Percentiles rank a stretch among this genome's conserved stretches.
These are phyloP conservation scores for Anthracocystis panici-leucophaei DNA, from an alignment of 1,284 basidiomycete species.

Conservation along the genomic window DNA sequence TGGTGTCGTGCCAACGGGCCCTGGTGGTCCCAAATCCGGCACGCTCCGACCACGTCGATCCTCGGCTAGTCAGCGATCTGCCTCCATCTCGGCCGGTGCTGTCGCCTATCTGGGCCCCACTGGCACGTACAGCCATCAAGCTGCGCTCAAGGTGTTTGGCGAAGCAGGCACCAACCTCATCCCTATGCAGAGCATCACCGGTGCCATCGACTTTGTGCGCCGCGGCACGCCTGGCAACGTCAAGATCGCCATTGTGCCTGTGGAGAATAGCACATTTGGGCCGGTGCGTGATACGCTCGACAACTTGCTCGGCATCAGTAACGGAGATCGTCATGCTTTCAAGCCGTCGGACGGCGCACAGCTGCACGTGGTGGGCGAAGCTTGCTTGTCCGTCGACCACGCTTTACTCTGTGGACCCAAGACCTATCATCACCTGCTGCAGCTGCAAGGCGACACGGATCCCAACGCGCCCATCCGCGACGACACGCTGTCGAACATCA, in stretches of 20 bases:
- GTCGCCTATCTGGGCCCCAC: slow-evolving; percentile 52
- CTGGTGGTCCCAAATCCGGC: slow-evolving; percentile 56
- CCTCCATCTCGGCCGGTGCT: slow-evolving; percentile 46
- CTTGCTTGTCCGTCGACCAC: slow-evolving; percentile 43
- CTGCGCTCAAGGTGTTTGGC: slow-evolving; percentile 49
- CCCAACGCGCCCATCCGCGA: slow-evolving; percentile 33
- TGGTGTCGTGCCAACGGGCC: slow-evolving; percentile 45
- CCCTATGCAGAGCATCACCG: slow-evolving; percentile 50
- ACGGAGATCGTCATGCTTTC: slow-evolving; percentile 42
- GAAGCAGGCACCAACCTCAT: slow-evolving; percentile 40
- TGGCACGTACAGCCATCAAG: slow-evolving; percentile 51
- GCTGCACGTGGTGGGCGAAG: slow-evolving; percentile 44
- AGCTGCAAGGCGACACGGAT: slow-evolving; percentile 41
- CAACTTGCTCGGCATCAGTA: slow-evolving; percentile 41
- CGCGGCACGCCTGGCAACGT: slow-evolving; percentile 47
- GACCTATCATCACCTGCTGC: slow-evolving; percentile 48
- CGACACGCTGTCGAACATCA: slow-evolving; percentile 52
- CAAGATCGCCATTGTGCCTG: slow-evolving; percentile 51
- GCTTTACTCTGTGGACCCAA: slow-evolving; percentile 50
- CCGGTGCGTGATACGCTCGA: slow-evolving; percentile 49
- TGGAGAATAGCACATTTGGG: slow-evolving; percentile 52
- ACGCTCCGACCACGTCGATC: slow-evolving; percentile 45
- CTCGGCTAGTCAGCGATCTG: slow-evolving; percentile 43
- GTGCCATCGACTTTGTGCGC: slow-evolving; percentile 53
- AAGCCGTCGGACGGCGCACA: slow-evolving; percentile 29